These are phyloP conservation scores for Pezicula neosporulosa DNA, from an alignment of 2,329 filamentous ascomycete species.

Conservation along the genomic window DNA sequence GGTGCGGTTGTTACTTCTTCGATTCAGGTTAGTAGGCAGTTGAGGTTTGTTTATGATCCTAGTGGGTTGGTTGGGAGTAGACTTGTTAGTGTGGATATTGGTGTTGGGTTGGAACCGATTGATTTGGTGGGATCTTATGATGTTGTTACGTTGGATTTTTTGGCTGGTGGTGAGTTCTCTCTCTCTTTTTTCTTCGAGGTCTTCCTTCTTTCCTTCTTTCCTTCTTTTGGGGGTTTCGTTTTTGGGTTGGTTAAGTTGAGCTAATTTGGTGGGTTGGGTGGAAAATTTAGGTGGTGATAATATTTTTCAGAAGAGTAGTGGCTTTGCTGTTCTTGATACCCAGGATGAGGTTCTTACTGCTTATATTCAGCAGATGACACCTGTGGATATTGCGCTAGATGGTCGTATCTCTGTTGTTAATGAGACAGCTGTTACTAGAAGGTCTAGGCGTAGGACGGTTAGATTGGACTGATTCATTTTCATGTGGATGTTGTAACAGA, in stretches of 20 bases:
- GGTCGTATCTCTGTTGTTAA: slow-evolving; percentile 9
- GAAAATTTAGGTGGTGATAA: slow-evolving; percentile 51
- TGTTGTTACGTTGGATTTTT: slow-evolving; percentile 60
- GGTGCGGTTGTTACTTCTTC: slow-evolving; percentile 50
- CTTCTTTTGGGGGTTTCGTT: too few species aligned
- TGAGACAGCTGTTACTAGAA: not conserved
- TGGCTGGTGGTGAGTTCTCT: slow-evolving; percentile 52
- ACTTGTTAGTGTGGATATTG: slow-evolving; percentile 50
- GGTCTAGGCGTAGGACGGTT: too few species aligned
- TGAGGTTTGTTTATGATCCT: slow-evolving; percentile 56
- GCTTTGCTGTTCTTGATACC: slow-evolving; percentile 46
- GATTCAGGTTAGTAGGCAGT: slow-evolving; percentile 56
- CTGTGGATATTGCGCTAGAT: slow-evolving; percentile 9
- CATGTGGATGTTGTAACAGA: too few species aligned
- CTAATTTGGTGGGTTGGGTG: not conserved
- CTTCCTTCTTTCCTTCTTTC: not conserved
- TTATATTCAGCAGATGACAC: slow-evolving; percentile 38
- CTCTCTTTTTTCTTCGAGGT: too few species aligned
- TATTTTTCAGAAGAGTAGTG: slow-evolving; percentile 40
- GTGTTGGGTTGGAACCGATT: slow-evolving; percentile 37
- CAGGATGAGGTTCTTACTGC: slow-evolving; percentile 50
- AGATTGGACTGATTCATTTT: too few species aligned
- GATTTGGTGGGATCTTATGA: slow-evolving; percentile 46
- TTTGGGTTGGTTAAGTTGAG: too few species aligned
- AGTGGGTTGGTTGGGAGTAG: slow-evolving; percentile 42